Conservation (phyloP, 805 yeast genomes). For the Suhomyces kilbournensis region DNA sequence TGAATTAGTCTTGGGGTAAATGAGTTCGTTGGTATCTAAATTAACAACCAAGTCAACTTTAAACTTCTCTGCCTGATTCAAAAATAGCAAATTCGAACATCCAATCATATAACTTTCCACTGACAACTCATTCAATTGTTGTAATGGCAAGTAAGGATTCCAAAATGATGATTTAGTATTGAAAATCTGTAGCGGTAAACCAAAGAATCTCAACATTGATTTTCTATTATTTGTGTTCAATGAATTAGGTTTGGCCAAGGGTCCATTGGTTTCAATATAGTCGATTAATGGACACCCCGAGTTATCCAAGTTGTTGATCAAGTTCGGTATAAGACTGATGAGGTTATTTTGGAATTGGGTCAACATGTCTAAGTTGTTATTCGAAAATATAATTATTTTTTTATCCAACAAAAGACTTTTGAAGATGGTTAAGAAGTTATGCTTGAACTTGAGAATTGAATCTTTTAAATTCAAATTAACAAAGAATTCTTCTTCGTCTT, state of each 20-base stretch:
- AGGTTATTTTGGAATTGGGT: constrained; percentile 83
- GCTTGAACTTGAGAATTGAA: constrained; percentile 55
- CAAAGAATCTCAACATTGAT: constrained; percentile 76
- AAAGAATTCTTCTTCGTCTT: constrained; percentile 34
- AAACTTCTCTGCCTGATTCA: constrained; percentile 56
- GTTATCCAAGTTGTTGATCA: constrained; percentile 67
- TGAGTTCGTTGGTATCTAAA: constrained; percentile 53
- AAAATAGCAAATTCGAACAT: constrained; percentile 77
- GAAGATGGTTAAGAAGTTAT: constrained; percentile 60
- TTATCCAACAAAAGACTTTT: constrained; percentile 78
- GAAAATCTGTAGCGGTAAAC: constrained; percentile 83
- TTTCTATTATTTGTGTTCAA: constrained; percentile 74
- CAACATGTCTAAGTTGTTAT: constrained; percentile 69
- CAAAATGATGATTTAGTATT: constrained; percentile 80
- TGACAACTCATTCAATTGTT: constrained; percentile 75
- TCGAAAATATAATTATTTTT: constrained; percentile 70
- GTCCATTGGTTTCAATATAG: constrained; percentile 48
- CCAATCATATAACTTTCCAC: constrained; percentile 72
- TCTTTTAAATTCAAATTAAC: constrained; percentile 72
- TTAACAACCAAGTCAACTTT: constrained; percentile 72
- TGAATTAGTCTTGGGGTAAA: constrained; percentile 39
- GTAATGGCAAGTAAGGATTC: constrained; percentile 91
- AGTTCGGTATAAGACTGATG: constrained; percentile 78
- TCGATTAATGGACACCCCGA: constrained; percentile 75
- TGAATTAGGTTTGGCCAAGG: constrained; percentile 57